Conservation (phyloP, 2,329 filamentous ascomycete species). For the Monosporascus sp. region DNA sequence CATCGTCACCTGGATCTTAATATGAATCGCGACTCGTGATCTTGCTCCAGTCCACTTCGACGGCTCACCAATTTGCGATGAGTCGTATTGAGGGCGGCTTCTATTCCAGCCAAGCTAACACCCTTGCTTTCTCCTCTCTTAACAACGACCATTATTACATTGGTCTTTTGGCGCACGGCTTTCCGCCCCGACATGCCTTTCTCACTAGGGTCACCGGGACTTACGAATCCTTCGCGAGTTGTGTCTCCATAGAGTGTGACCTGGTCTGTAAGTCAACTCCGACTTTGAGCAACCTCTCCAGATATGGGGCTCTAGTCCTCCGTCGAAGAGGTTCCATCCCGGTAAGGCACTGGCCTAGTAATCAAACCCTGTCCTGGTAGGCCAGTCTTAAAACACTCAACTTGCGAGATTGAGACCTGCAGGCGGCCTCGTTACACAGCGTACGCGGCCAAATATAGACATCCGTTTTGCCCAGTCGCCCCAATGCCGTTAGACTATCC, state of each 20-base stretch:
- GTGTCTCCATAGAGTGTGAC: neutral
- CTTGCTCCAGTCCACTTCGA: neutral
- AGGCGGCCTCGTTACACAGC: neutral
- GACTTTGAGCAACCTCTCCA: neutral
- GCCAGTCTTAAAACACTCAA: neutral
- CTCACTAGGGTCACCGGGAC: neutral
- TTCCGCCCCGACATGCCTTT: neutral
- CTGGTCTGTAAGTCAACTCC: neutral
- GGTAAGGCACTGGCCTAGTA: neutral
- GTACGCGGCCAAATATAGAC: neutral
- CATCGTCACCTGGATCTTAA: neutral
- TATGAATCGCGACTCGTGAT: neutral
- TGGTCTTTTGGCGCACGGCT: neutral
- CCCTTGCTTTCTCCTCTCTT: neutral
- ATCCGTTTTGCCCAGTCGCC: neutral
- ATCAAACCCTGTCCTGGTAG: neutral
- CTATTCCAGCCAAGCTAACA: neutral
- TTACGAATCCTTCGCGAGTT: neutral
- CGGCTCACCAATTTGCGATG: neutral
- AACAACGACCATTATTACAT: neutral
- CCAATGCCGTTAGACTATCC: neutral
- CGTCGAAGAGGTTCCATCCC: neutral
- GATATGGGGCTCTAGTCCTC: neutral
- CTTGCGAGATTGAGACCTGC: neutral
- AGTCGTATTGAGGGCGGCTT: neutral